Conservation (phyloP, 139 green algal genomes). For the Chlamydomonas sp. region DNA sequence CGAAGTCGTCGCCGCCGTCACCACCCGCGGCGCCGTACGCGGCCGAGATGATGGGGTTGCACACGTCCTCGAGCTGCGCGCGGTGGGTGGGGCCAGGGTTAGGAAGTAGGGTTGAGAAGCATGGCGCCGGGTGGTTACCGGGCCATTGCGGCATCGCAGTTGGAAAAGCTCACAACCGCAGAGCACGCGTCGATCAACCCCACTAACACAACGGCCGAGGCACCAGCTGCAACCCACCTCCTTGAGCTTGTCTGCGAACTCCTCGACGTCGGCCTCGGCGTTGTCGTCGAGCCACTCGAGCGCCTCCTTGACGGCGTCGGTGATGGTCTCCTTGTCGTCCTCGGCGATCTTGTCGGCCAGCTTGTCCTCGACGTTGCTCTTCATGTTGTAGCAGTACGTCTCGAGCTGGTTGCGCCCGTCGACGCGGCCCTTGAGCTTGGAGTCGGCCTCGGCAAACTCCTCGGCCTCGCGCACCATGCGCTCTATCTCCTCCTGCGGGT, state of each 20-base stretch:
- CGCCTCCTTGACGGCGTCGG: slow-evolving; percentile 78
- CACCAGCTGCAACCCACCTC: no score
- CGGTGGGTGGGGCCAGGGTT: no score
- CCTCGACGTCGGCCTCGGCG: slow-evolving; percentile 70
- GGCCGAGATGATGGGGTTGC: slow-evolving; percentile 80
- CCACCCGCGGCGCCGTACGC: slow-evolving; percentile 55
- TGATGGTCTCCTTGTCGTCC: slow-evolving; percentile 82
- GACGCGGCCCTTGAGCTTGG: slow-evolving; percentile 37
- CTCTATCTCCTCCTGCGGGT: slow-evolving; percentile 81
- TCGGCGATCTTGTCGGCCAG: slow-evolving; percentile 73
- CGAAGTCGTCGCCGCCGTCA: slow-evolving; percentile 67
- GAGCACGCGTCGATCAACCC: no score
- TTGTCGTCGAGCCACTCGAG: slow-evolving; percentile 93
- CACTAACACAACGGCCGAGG: no score
- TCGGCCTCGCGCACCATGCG: slow-evolving; percentile 91
- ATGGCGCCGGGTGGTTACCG: no score
- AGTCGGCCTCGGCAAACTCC: slow-evolving; percentile 77
- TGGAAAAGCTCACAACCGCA: no score
- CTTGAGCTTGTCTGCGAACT: slow-evolving; percentile 95
- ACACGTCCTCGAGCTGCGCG: slow-evolving; percentile 87
- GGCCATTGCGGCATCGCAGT: no score
- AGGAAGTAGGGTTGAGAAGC: no score
- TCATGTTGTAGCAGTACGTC: slow-evolving; percentile 62
- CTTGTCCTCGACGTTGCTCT: slow-evolving; percentile 45
- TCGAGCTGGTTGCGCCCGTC: slow-evolving; percentile 52